A percentile compares a stretch with the other conserved stretches of the same genome.
Conservation (phyloP, 768 basidiomycete species). For the Boletus coccyginus region DNA sequence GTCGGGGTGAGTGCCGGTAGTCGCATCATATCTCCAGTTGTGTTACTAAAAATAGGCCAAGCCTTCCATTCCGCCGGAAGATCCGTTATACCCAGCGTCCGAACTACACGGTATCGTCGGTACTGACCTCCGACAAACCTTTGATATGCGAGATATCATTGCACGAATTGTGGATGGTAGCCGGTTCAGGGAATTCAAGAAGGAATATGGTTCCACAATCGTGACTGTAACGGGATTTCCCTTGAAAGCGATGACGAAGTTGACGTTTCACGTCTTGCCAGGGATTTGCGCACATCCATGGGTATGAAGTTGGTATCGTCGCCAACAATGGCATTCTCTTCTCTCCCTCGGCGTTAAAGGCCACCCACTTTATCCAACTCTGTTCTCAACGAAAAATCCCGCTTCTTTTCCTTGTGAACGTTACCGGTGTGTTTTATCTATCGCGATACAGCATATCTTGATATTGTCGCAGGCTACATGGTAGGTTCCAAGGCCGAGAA, state of each 20-base stretch:
- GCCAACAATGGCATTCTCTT: slow-evolving; percentile 96
- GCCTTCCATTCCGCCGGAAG: slow-evolving; percentile 62
- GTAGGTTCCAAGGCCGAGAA: slow-evolving; percentile 94
- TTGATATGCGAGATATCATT: slow-evolving; percentile 94
- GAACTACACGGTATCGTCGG: slow-evolving; percentile 93
- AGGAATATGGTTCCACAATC: slow-evolving; percentile 89
- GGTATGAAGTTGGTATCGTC: slow-evolving; percentile 86
- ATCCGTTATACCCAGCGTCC: slow-evolving; percentile 72
- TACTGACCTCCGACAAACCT: slow-evolving; percentile 81
- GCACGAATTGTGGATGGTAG: slow-evolving; percentile 90
- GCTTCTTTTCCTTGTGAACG: slow-evolving; percentile 90
- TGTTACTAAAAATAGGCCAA: slow-evolving; percentile 25
- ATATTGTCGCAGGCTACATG: slow-evolving; percentile 70
- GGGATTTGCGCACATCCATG: slow-evolving; percentile 90
- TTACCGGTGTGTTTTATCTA: slow-evolving; percentile 56
- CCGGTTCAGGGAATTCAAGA: slow-evolving; percentile 92
- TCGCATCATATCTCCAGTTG: background rate
- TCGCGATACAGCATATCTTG: background rate
- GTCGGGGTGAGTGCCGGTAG: slow-evolving; percentile 44
- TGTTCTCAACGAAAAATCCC: slow-evolving; percentile 91
- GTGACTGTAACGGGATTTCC: slow-evolving; percentile 60
- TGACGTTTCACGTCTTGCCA: slow-evolving; percentile 27
- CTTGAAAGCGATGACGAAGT: background rate
- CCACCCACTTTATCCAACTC: slow-evolving; percentile 92
- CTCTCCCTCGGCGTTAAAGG: slow-evolving; percentile 90